Base-by-base conservation (phyloP, 495 filamentous ascomycete genomes). In the Chaetomium fimeti region DNA sequence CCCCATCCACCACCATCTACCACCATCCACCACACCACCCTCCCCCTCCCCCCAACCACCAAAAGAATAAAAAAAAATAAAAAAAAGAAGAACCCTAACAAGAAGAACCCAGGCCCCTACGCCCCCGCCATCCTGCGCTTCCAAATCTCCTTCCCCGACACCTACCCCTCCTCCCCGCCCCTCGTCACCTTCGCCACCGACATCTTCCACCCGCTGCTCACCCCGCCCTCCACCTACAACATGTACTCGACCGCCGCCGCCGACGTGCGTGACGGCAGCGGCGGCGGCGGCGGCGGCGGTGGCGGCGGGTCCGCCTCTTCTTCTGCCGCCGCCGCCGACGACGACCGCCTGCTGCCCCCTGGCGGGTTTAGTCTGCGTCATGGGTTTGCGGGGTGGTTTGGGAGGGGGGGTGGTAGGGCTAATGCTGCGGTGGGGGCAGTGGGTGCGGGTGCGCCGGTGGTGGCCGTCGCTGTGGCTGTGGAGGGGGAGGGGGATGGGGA, bases 161-260 rank as follows among this genome's bases (percentile, higher is more conserved):
- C 81, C 28, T 97, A 96, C 71, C 94, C 94, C 5, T 76, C 81
- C 38, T 76, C 88, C 9, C 90, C 94, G 47, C 94, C 94, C 7
- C 80, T 91, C 5, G 86, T 98, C 55, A 93, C 87, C 47, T 96
- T 98, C 74, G 80, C 85, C 29, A 94, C 89, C 49, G 93, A 97
- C 68, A 87, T 97, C 58, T 98, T 97, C 74, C 93, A 98, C 76
- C 94, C 93, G 15, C 82, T 98, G 28, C 87, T 98, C 69, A 89
- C 92, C 3, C 91, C 93, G 22, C 81, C 93, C 16, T 96, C 91
- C 7, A 95, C 91, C 3, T 91, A 95, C 75, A 93, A 95, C 75
- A 93, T 91, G 64, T 94, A 93, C 78, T 88, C 90, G 53, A 91
- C 90, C n/a, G n/a, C n/a, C n/a, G n/a, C n/a, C n/a, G n/a, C n/a